A percentile compares a stretch with the other conserved stretches of the same genome.
phyloP scores from a whole-genome alignment of 345 rosid genomes.

The Eucalyptus rudis region DNA sequence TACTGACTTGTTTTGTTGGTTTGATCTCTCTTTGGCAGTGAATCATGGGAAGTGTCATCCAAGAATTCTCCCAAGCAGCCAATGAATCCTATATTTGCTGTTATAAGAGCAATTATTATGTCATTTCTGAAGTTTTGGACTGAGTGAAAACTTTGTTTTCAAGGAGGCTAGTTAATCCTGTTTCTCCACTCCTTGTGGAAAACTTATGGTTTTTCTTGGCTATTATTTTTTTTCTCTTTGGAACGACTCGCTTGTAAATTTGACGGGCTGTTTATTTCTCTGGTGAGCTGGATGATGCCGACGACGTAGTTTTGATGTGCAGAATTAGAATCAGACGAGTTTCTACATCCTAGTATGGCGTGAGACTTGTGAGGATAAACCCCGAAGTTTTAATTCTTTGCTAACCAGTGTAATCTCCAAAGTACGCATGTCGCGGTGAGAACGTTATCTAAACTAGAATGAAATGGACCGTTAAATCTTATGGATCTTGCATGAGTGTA shows the following conservation, averaged over 20 bases:
- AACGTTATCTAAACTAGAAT: not conserved
- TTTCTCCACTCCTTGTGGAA: not conserved
- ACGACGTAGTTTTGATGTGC: not conserved
- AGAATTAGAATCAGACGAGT: not conserved
- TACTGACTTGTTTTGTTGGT: not conserved
- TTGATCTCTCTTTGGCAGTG: constrained; percentile 22
- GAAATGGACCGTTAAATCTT: not conserved
- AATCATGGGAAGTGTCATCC: constrained; percentile 56
- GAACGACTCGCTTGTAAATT: not conserved
- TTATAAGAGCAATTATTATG: constrained; percentile 37
- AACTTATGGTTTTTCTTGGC: not conserved
- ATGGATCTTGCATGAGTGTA: not conserved
- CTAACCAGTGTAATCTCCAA: not conserved
- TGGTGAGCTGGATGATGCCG: not conserved
- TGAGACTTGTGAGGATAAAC: not conserved
- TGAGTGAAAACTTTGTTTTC: constrained; percentile 11
- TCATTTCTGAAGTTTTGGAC: constrained; percentile 79
- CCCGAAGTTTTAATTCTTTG: not conserved
- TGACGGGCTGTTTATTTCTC: not conserved
- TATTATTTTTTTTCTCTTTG: not conserved
- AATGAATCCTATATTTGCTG: constrained; percentile 31
- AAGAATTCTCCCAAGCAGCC: constrained; percentile 8
- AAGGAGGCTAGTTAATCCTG: not conserved
- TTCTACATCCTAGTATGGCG: not conserved
- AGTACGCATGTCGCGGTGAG: not conserved